Conservation (phyloP, 73 alveolate genomes). For the Tetrahymena malaccensis region DNA sequence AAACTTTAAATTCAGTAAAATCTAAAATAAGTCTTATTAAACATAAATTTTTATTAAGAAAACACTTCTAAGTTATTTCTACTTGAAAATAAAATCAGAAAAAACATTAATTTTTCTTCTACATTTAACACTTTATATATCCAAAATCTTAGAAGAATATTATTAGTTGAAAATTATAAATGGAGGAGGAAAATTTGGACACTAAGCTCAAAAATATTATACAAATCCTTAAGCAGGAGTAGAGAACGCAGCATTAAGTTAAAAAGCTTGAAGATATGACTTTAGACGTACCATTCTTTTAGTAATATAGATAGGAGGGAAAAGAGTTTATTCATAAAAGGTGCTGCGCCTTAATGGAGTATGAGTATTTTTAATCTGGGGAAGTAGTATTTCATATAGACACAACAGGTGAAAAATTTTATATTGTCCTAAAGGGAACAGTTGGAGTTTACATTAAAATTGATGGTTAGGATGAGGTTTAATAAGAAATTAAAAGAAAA, state of each 20-base stretch:
- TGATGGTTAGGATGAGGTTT: background rate
- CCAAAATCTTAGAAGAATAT: no score
- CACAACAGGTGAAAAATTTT: slow-evolving; percentile 33
- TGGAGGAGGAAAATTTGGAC: background rate
- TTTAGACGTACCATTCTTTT: background rate
- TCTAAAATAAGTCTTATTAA: background rate
- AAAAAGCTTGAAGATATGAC: background rate
- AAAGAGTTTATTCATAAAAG: background rate
- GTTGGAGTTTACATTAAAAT: slow-evolving; percentile 24
- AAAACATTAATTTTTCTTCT: background rate
- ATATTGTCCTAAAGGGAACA: slow-evolving; percentile 7
- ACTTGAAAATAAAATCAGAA: background rate
- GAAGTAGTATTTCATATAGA: background rate
- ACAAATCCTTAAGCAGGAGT: background rate
- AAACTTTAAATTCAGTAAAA: background rate
- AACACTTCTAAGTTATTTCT: background rate
- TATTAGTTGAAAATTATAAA: background rate
- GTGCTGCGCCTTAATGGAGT: slow-evolving; percentile 5
- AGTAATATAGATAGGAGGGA: background rate
- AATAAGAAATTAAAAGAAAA: background rate
- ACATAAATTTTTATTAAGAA: background rate
- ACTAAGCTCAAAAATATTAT: background rate
- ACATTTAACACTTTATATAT: background rate
- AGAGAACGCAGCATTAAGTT: background rate
- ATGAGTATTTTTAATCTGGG: slow-evolving; percentile 6